These are phyloP conservation scores for Agastache rugosa DNA, from an alignment of 257 asterid species.

Conservation along the genomic window DNA sequence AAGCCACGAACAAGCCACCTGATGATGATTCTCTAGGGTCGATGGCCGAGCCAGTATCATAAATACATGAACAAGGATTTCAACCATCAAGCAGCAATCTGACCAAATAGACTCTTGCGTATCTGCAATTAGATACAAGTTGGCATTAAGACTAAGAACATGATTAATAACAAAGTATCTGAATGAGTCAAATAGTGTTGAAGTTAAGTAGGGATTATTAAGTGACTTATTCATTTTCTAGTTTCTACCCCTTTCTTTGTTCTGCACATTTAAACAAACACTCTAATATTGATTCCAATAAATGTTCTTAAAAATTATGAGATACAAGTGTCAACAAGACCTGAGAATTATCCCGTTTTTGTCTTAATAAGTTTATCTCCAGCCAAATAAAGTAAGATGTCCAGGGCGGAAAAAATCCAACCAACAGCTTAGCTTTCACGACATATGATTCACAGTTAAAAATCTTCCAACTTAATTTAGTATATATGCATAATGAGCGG, in stretches of 20 bases:
- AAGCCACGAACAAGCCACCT: conserved; percentile 28
- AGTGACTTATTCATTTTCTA: neutral
- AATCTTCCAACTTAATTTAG: conserved; percentile 17
- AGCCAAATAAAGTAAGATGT: neutral
- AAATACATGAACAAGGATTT: conserved; percentile 23
- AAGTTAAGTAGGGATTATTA: neutral
- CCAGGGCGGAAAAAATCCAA: neutral
- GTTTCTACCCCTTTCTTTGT: neutral
- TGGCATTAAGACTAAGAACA: conserved; percentile 21
- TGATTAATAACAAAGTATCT: neutral
- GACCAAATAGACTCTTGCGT: conserved; percentile 77
- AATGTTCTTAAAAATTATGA: neutral
- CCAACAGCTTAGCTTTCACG: neutral
- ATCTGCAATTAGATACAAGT: conserved; percentile 60
- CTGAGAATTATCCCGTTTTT: neutral
- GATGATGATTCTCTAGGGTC: conserved; percentile 29
- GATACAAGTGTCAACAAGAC: neutral
- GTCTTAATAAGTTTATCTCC: neutral
- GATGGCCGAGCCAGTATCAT: conserved; percentile 26
- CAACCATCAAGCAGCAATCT: conserved; percentile 57
- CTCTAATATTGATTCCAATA: neutral
- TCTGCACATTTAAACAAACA: neutral
- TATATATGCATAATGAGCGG: conserved; percentile 5
- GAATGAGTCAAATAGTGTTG: neutral
- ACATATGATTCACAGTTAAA: neutral